phyloP scores from a whole-genome alignment of 345 rosid genomes.

The Schrenkiella parvula region DNA sequence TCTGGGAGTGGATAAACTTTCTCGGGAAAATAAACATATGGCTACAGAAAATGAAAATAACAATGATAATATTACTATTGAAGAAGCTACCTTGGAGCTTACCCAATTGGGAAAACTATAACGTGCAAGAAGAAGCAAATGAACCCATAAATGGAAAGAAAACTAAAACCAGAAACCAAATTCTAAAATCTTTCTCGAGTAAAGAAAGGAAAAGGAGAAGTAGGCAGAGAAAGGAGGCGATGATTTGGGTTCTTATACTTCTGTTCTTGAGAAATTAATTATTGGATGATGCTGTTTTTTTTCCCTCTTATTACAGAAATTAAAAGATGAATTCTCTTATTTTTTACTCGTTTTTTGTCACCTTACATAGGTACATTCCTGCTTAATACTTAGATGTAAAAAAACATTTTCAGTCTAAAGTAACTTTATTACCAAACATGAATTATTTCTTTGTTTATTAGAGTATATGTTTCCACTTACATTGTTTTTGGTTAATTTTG shows the following conservation, averaged over 20 bases:
- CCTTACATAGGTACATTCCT: neutral
- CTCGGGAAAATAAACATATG: conserved; percentile 34
- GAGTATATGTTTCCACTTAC: neutral
- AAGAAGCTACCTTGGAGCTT: conserved; percentile 32
- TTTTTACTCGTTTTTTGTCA: neutral
- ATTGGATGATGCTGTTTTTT: neutral
- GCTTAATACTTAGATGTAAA: neutral
- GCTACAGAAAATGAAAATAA: conserved; percentile 1
- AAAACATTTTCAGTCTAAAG: no score
- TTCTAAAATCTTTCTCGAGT: neutral
- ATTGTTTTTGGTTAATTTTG: no score
- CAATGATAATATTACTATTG: neutral
- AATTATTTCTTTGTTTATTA: neutral
- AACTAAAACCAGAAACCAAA: conserved; percentile 14
- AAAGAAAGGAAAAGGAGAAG: neutral
- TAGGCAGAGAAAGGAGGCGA: conserved; percentile 13
- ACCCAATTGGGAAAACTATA: conserved; percentile 34
- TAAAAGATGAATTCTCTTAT: neutral
- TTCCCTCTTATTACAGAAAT: neutral
- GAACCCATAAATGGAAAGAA: conserved; percentile 27
- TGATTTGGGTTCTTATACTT: conserved; percentile 16
- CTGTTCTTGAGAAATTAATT: neutral
- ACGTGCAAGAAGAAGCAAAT: conserved; percentile 26
- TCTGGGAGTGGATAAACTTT: conserved; percentile 29
- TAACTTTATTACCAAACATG: neutral